Conservation (phyloP, 164 flowering plant species). For the Magnolia officinalis region DNA sequence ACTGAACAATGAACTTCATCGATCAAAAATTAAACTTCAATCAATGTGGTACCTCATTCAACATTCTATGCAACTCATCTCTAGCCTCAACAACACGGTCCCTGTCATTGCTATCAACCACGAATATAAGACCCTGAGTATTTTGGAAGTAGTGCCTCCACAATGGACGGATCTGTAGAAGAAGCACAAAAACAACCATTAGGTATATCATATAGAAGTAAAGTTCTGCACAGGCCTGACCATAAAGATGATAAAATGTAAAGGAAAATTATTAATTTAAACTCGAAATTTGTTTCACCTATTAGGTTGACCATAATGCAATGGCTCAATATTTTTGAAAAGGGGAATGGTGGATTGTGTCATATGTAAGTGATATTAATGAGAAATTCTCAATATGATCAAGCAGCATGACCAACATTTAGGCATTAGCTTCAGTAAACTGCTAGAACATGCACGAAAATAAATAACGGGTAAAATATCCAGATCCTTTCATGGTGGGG, state of each 20-base stretch:
- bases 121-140: constrained; percentile 95
- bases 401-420: too few species aligned
- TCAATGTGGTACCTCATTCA: constrained; percentile 70
- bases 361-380: neutral
- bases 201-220: neutral
- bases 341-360: neutral
- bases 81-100: constrained; percentile 96
- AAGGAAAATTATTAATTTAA: too few species aligned
- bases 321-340: neutral
- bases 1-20: too few species aligned
- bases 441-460: neutral
- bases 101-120: constrained; percentile 95
- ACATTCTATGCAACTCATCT: constrained; percentile 93
- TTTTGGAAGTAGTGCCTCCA: constrained; percentile 99
- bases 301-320: too few species aligned
- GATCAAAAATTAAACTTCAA: neutral
- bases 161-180: constrained; percentile 84
- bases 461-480: neutral
- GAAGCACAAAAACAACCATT: neutral
- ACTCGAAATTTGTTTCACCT: too few species aligned
- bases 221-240: too few species aligned
- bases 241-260: too few species aligned
- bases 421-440: neutral
- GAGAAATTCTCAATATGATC: neutral
- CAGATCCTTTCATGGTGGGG: neutral